Percentiles rank a stretch among this genome's conserved stretches.
Evolutionary conservation across 371 early-diverging fungal genomes (phyloP).

Genomic region (Phascolomyces articulosus): DNA sequence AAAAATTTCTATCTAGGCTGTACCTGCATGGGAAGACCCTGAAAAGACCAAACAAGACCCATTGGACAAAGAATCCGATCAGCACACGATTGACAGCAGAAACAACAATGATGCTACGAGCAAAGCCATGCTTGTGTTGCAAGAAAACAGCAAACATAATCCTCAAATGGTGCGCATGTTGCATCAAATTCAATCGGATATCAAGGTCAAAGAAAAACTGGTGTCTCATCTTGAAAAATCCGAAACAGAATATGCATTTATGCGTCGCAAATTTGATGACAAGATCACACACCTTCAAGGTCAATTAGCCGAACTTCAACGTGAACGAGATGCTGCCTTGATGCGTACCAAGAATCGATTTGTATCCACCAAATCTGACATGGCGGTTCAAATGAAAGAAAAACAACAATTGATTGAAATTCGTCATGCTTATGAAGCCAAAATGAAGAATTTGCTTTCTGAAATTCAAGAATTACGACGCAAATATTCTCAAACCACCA

Average conservation of each 20-base stretch:
- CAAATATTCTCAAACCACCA: conserved; percentile 62
- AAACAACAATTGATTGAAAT: conserved; percentile 50
- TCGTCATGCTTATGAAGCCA: conserved; percentile 67
- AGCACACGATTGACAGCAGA: conserved; percentile 6
- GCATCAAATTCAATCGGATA: conserved; percentile 74
- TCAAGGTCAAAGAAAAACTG: conserved; percentile 65
- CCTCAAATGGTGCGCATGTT: conserved; percentile 56
- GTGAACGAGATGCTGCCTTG: conserved; percentile 71
- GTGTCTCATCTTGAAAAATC: conserved; percentile 58
- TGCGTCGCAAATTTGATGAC: conserved; percentile 75
- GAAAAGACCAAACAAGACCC: conserved; percentile 4
- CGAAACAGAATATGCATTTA: conserved; percentile 57
- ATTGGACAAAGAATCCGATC: conserved; percentile 5
- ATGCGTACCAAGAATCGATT: conserved; percentile 41
- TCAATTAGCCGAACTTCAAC: conserved; percentile 59
- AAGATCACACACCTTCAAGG: conserved; percentile 63
- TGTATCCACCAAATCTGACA: conserved; percentile 25
- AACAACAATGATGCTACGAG: conserved; percentile 7
- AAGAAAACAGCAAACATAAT: conserved; percentile 22
- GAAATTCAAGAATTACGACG: conserved; percentile 73
- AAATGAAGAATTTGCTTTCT: conserved; percentile 67
- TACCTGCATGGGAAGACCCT: conserved; percentile 45
- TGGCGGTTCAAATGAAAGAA: conserved; percentile 32
- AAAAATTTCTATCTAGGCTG: conserved; percentile 16
- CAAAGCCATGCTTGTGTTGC: conserved; percentile 2